phyloP scores from a whole-genome alignment of 1,139 yeast genomes.

The Blastobotrys malaysiensis region DNA sequence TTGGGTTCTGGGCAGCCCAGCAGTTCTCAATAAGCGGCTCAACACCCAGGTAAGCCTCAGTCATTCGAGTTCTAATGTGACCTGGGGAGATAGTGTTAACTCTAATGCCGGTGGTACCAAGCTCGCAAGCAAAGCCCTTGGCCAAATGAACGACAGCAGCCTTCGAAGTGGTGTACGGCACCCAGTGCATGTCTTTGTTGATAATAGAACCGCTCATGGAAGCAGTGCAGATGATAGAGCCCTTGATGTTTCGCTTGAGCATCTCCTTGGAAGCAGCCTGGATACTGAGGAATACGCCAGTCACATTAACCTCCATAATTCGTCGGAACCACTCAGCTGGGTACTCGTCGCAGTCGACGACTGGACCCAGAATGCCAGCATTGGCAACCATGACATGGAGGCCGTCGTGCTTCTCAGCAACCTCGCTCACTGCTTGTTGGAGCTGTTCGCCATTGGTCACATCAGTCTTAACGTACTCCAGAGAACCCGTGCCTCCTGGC shows the following conservation, averaged over 20 bases:
- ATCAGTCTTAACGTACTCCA: conserved; percentile 28
- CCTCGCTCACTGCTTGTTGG: conserved; percentile 49
- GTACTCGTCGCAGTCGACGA: conserved; percentile 3
- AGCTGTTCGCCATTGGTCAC: conserved; percentile 57
- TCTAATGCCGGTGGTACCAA: conserved; percentile 69
- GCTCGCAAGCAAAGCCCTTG: conserved; percentile 71
- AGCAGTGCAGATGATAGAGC: conserved; percentile 60
- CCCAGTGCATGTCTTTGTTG: conserved; percentile 76
- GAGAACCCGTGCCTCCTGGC: conserved; percentile 34
- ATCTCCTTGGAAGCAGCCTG: conserved; percentile 54
- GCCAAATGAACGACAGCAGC: conserved; percentile 75
- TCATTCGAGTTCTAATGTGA: conserved; percentile 59
- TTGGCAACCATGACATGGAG: conserved; percentile 57
- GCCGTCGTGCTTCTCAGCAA: conserved; percentile 59
- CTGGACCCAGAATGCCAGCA: conserved; percentile 41
- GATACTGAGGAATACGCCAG: conserved; percentile 69
- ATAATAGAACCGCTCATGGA: conserved; percentile 84
- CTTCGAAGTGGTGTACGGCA: conserved; percentile 76
- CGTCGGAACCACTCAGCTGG: conserved; percentile 54
- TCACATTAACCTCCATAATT: conserved; percentile 66
- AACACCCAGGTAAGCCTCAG: conserved; percentile 23
- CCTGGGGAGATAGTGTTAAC: conserved; percentile 79
- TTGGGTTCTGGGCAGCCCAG: conserved; percentile 32
- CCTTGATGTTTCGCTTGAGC: conserved; percentile 54
- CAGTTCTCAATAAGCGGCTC: conserved; percentile 29